These are phyloP conservation scores for Hyphodiscus sp. DNA, from an alignment of 2,329 filamentous ascomycete genomes.

Conservation along the genomic window DNA sequence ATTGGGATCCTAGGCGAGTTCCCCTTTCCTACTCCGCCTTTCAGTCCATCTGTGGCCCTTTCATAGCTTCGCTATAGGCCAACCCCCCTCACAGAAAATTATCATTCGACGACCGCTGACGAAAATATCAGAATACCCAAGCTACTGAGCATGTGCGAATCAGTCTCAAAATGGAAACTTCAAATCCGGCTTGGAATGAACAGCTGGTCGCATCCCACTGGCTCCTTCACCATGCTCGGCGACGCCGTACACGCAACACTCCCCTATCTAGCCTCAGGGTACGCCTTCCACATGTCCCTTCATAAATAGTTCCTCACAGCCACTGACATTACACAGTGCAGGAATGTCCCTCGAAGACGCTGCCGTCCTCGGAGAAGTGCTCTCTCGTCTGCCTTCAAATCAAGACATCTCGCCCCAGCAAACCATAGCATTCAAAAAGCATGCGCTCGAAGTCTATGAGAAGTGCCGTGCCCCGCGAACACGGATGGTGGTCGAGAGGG, in stretches of 20 bases:
- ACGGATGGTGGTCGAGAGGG: slow-evolving; percentile 51
- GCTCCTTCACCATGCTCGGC: slow-evolving; percentile 52
- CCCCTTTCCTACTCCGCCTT: not conserved
- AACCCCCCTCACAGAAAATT: not conserved
- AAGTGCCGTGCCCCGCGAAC: slow-evolving; percentile 51
- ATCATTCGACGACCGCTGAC: not conserved
- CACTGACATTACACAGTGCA: slow-evolving; percentile 28
- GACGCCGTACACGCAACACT: slow-evolving; percentile 60
- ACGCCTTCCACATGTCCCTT: not conserved
- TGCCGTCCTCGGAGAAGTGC: slow-evolving; percentile 49
- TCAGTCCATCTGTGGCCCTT: not conserved
- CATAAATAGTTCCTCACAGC: not conserved
- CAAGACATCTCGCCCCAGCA: not conserved
- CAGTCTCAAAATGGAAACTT: slow-evolving; percentile 55
- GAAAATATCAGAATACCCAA: slow-evolving; percentile 37
- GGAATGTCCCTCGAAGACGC: slow-evolving; percentile 57
- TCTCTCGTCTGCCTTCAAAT: slow-evolving; percentile 32
- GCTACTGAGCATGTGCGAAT: slow-evolving; percentile 48
- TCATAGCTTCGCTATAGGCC: not conserved
- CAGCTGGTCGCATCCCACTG: slow-evolving; percentile 51
- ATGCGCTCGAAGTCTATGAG: slow-evolving; percentile 45
- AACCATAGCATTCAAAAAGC: slow-evolving; percentile 26
- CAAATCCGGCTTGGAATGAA: slow-evolving; percentile 49
- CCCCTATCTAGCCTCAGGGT: slow-evolving; percentile 49
- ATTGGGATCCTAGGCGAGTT: slow-evolving; percentile 34